phyloP scores from a whole-genome alignment of 139 green algal species.

The Spirogloea muscicola region DNA sequence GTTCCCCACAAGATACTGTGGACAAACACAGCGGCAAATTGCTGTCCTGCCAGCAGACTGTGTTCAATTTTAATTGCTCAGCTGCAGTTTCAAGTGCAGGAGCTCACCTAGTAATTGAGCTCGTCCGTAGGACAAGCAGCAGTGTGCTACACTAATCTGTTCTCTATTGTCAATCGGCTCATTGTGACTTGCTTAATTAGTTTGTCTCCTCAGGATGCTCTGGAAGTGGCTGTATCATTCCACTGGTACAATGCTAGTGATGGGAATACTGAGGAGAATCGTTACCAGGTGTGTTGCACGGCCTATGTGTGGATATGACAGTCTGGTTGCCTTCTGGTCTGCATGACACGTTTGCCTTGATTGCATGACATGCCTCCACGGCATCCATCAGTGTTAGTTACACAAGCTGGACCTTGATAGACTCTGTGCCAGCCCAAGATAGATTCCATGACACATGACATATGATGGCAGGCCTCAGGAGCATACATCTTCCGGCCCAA shows the following conservation, averaged over 20 bases:
- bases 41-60: no score
- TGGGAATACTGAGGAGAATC: slow-evolving; percentile 25
- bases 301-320: no score
- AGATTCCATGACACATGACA: no score
- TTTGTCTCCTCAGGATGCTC: background rate
- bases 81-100: background rate
- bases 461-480: slow-evolving; percentile 34
- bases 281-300: slow-evolving; percentile 7
- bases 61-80: background rate
- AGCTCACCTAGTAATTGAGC: background rate
- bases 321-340: no score
- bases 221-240: slow-evolving; percentile 1
- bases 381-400: background rate
- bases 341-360: background rate
- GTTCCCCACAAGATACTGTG: no score
- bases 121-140: no score
- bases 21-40: no score
- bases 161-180: no score
- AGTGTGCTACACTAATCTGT: background rate
- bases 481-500: slow-evolving; percentile 52
- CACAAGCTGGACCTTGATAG: background rate
- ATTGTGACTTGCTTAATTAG: no score
- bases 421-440: no score
- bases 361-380: background rate
- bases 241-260: slow-evolving; percentile 39